Evolutionary conservation across 768 basidiomycete genomes (phyloP), one percentile per base, ranked within the genome.

Genomic region (Tulasnella sp.): DNA sequence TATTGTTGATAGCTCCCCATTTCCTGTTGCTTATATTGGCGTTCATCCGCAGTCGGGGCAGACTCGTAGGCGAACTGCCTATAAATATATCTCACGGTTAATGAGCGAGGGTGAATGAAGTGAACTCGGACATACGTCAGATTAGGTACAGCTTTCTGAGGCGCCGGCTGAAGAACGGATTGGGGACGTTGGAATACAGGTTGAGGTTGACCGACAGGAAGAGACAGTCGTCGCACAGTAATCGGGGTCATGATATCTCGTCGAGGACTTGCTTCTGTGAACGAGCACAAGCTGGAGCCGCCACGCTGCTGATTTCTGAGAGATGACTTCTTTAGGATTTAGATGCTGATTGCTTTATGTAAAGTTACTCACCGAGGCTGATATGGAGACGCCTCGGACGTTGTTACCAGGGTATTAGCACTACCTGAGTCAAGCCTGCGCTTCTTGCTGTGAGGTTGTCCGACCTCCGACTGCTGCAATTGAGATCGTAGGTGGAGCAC

Each of bases 151-250:
- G 65, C 67, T 51, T 77, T 49, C 74, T 73, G 65, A 76, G 77
- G 17, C 78, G 78, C 24, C 74, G 73, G 81, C 80, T 60, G 76
- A 73, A 45, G 44, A 27, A 43, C 45, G 22, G n/a, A 29, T 38
- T 41, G 60, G 31, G 30, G 48, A 21, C 59, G 58, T 66, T 49
- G 66, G 64, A 60, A 75, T 31, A 70, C 73, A 7, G 80, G 78
- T 44, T 74, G 72, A 31, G 77, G 77, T 64, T 83, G 84, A 44
- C 77, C 76, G 11, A 74, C 79, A 17, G 81, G 82, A 21, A 87
- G 73, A 2, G 86, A 89, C 34, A 89, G 74, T 67, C 87, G 72
- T 63, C 78, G 71, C 24, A 84, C 84, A 19, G 75, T 83, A 10
- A 79, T 59, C 17, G 83, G 81, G 1, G 79, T 80, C 2, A 69